A percentile compares a stretch with the other conserved stretches of the same genome.
phyloP scores from a whole-genome alignment of 345 rosid species.

The Arabidopsis suecica region DNA sequence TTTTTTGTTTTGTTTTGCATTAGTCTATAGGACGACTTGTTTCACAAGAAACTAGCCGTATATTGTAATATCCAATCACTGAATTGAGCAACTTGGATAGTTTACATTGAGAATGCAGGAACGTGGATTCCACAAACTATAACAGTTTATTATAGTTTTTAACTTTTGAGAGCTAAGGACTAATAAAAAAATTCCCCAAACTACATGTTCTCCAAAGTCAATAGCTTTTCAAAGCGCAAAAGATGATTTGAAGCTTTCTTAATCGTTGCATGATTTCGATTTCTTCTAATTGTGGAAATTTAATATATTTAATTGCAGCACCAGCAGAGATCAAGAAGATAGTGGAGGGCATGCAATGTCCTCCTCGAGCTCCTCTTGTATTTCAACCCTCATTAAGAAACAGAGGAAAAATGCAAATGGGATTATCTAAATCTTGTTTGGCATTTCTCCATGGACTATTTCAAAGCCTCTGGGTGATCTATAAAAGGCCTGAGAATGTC shows the following conservation, averaged over 20 bases:
- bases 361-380: conserved; percentile 9
- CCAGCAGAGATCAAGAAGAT: conserved; percentile 21
- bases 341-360: conserved; percentile 26
- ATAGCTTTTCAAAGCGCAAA: conserved; percentile 27
- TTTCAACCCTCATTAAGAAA: conserved; percentile 29
- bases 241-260: conserved; percentile 5
- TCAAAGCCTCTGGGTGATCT: conserved; percentile 30
- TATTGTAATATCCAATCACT: conserved; percentile 6
- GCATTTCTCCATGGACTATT: conserved; percentile 34
- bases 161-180: not conserved
- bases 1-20: not conserved
- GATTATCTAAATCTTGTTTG: conserved; percentile 27
- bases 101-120: conserved; percentile 4
- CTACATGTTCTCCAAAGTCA: conserved; percentile 19
- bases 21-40: conserved; percentile 17
- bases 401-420: conserved; percentile 30
- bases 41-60: not conserved
- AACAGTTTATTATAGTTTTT: not conserved
- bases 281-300: not conserved
- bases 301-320: not conserved
- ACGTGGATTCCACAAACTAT: conserved; percentile 38
- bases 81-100: conserved; percentile 24
- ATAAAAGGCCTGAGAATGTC: conserved; percentile 36
- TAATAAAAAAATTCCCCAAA: not conserved
- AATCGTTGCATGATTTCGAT: conserved; percentile 22